Percentiles rank a stretch among this genome's conserved stretches.
phyloP scores from a whole-genome alignment of 2,329 filamentous ascomycete species.

The Neonectria hederae region DNA sequence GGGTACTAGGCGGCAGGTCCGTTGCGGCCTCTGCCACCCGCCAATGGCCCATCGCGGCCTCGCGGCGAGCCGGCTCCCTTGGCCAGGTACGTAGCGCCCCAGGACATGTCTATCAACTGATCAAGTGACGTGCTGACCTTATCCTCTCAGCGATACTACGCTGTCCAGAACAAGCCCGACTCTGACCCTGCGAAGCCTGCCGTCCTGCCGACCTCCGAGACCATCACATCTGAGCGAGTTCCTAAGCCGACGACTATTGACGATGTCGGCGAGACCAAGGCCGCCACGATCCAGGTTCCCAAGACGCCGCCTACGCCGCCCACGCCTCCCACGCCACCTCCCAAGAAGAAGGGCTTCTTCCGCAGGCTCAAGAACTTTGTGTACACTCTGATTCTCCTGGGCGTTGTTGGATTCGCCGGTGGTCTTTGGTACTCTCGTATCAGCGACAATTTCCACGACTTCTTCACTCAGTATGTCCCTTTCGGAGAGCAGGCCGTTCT shows the following conservation, averaged over 20 bases:
- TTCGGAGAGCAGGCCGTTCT: slow-evolving; percentile 94
- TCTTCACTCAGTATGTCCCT: slow-evolving; percentile 97
- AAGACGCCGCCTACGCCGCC: slow-evolving; percentile 44
- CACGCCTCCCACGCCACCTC: slow-evolving; percentile 44
- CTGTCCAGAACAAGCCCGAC: slow-evolving; percentile 63
- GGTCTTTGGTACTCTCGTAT: slow-evolving; percentile 93
- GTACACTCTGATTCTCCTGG: slow-evolving; percentile 78
- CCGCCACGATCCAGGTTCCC: slow-evolving; percentile 53
- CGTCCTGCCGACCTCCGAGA: slow-evolving; percentile 64
- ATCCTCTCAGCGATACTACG: slow-evolving; percentile 62
- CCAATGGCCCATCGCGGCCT: slow-evolving; percentile 64
- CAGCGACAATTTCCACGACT: slow-evolving; percentile 98
- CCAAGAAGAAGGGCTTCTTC: slow-evolving; percentile 71
- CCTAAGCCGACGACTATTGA: slow-evolving; percentile 49
- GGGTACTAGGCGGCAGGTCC: slow-evolving; percentile 65
- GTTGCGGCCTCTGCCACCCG: slow-evolving; percentile 61
- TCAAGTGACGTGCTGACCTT: slow-evolving; percentile 45
- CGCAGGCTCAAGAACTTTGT: slow-evolving; percentile 81
- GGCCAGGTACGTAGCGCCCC: slow-evolving; percentile 49
- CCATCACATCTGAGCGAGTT: slow-evolving; percentile 58
- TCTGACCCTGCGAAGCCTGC: slow-evolving; percentile 59
- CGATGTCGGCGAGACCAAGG: slow-evolving; percentile 51
- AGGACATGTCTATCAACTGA: slow-evolving; percentile 47
- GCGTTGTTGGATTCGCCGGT: slow-evolving; percentile 81
- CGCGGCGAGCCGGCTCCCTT: slow-evolving; percentile 46